phyloP scores from a whole-genome alignment of 2,329 filamentous ascomycete species.

The Alternaria consortialis region DNA sequence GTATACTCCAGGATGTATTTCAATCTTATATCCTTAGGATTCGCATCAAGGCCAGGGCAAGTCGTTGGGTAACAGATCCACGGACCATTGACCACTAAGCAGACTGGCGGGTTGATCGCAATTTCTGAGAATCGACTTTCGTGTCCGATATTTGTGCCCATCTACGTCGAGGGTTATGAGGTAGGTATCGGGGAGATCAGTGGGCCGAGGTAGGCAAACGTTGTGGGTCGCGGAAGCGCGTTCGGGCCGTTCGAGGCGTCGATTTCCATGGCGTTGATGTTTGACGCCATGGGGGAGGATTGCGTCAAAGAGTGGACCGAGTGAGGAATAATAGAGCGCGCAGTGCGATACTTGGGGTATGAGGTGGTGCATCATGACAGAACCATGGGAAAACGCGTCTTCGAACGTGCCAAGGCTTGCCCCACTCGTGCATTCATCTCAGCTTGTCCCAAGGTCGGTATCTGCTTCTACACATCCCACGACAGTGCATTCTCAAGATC shows the following conservation, averaged over 20 bases:
- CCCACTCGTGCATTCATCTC: neutral
- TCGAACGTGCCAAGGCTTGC: neutral
- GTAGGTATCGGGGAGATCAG: neutral
- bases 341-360: neutral
- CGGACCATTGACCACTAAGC: neutral
- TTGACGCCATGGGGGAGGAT: neutral
- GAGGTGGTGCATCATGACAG: neutral
- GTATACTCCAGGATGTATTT: neutral
- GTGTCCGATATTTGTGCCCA: slow-evolving; percentile 6
- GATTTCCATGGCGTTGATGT: neutral
- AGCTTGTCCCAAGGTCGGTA: neutral
- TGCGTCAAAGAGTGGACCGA: neutral
- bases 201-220: neutral
- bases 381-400: neutral
- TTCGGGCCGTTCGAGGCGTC: neutral
- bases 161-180: slow-evolving; percentile 15
- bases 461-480: neutral
- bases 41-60: neutral
- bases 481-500: neutral
- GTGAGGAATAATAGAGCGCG: neutral
- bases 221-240: neutral
- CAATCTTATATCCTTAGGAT: neutral
- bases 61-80: neutral
- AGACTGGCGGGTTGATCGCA: neutral
- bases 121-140: neutral